phyloP scores from a whole-genome alignment of 345 rosid genomes.

The Pseudoturritis turrita region DNA sequence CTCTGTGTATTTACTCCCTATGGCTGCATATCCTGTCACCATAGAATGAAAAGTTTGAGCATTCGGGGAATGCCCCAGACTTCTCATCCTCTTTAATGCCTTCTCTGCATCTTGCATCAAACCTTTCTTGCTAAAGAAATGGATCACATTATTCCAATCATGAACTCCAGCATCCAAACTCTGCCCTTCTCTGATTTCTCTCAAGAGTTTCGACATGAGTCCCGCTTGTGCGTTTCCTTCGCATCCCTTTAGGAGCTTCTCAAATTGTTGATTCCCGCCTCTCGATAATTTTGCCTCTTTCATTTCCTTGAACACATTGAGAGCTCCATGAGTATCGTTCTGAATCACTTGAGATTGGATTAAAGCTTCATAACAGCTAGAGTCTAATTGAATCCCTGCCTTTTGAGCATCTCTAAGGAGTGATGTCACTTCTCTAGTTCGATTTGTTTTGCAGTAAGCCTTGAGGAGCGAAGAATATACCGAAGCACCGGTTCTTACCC shows the following conservation, averaged over 20 bases:
- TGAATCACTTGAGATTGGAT: conserved; percentile 57
- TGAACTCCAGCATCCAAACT: conserved; percentile 65
- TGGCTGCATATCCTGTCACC: conserved; percentile 88
- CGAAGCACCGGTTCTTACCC: conserved; percentile 65
- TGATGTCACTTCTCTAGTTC: conserved; percentile 50
- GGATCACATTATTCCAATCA: conserved; percentile 89
- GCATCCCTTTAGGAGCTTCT: conserved; percentile 62
- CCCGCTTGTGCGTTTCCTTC: conserved; percentile 61
- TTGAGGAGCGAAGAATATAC: conserved; percentile 64
- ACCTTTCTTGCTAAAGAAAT: conserved; percentile 86
- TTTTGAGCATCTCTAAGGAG: conserved; percentile 78
- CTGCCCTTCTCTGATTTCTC: conserved; percentile 80
- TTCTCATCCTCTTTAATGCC: conserved; percentile 81
- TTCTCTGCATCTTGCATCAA: conserved; percentile 94
- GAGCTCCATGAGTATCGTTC: conserved; percentile 73
- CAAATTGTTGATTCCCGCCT: conserved; percentile 55
- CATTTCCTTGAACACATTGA: conserved; percentile 73
- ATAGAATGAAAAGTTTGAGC: conserved; percentile 94
- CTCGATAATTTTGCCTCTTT: conserved; percentile 59
- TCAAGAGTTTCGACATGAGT: conserved; percentile 77
- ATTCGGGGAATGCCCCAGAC: conserved; percentile 75
- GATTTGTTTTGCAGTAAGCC: conserved; percentile 71
- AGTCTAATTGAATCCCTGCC: conserved; percentile 88
- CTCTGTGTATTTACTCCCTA: conserved; percentile 81
- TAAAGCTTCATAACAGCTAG: conserved; percentile 68